These are phyloP conservation scores for Euryodendron excelsum DNA, from an alignment of 148 eudicot species.

Conservation along the genomic window DNA sequence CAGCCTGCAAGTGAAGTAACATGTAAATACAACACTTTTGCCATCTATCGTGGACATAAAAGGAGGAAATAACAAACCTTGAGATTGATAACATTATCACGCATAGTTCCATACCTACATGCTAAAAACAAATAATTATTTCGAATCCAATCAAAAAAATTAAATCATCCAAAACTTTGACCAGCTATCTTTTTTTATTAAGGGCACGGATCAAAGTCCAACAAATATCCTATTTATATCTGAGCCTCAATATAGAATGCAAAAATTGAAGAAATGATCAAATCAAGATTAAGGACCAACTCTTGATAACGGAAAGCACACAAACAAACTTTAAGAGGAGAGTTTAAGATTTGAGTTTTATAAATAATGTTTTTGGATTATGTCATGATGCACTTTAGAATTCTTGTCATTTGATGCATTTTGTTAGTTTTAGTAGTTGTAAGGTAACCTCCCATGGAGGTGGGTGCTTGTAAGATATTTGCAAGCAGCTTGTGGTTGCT, in stretches of 20 bases:
- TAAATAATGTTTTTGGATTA: too few species aligned
- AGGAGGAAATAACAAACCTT: conserved; percentile 53
- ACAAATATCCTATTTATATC: background rate
- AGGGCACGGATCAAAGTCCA: background rate
- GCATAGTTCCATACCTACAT: conserved; percentile 98
- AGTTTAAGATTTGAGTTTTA: too few species aligned
- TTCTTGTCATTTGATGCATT: too few species aligned
- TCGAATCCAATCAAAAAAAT: conserved; percentile 5
- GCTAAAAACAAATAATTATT: conserved; percentile 35
- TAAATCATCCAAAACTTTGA: background rate
- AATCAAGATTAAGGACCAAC: too few species aligned
- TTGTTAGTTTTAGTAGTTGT: too few species aligned
- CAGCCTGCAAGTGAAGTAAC: conserved; percentile 50
- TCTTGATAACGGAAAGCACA: background rate
- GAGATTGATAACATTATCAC: conserved; percentile 89
- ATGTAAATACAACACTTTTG: background rate
- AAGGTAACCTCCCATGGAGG: too few species aligned
- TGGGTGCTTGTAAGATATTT: too few species aligned
- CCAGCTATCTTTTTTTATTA: background rate
- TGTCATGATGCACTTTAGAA: too few species aligned
- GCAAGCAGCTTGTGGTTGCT: too few species aligned
- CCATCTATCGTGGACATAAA: background rate
- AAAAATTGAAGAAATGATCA: too few species aligned
- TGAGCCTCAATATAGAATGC: background rate
- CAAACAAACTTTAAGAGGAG: background rate